phyloP scores from a whole-genome alignment of 106 monocot species.

The Platanthera guangdongensis region DNA sequence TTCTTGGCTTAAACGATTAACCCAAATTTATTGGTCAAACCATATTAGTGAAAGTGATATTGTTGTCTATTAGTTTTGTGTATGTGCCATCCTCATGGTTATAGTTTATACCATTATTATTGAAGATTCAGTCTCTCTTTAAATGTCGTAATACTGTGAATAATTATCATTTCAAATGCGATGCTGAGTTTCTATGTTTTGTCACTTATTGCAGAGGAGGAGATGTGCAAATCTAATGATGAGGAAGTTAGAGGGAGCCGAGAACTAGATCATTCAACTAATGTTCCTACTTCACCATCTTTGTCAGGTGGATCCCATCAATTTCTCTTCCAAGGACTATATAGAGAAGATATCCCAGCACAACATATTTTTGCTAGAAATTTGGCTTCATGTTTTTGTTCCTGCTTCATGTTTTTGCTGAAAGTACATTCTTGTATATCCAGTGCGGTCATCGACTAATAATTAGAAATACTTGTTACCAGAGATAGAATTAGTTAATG shows the following conservation, averaged over 20 bases:
- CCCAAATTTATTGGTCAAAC: neutral
- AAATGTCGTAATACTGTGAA: neutral
- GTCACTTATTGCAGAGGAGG: conserved; percentile 34
- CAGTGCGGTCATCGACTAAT: no score
- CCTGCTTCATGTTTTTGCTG: no score
- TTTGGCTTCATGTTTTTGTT: conserved; percentile 17
- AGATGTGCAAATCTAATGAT: conserved; percentile 25
- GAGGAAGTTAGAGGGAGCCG: conserved; percentile 56
- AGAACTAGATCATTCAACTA: conserved; percentile 57
- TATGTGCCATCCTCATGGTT: neutral
- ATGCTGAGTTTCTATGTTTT: conserved; percentile 1
- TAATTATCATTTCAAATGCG: neutral
- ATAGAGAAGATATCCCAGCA: conserved; percentile 79
- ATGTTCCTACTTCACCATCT: conserved; percentile 50
- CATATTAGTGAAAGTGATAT: neutral
- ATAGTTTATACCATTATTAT: neutral
- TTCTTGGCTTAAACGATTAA: neutral
- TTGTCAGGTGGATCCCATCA: conserved; percentile 98
- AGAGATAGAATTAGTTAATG: no score
- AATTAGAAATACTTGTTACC: no score
- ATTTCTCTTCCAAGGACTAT: conserved; percentile 87
- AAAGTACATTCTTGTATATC: no score
- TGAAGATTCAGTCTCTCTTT: neutral
- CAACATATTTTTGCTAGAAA: conserved; percentile 72
- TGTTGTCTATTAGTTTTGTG: neutral